These are phyloP conservation scores for Sarocladium strictum DNA, from an alignment of 2,329 filamentous ascomycete genomes.

Conservation along the genomic window DNA sequence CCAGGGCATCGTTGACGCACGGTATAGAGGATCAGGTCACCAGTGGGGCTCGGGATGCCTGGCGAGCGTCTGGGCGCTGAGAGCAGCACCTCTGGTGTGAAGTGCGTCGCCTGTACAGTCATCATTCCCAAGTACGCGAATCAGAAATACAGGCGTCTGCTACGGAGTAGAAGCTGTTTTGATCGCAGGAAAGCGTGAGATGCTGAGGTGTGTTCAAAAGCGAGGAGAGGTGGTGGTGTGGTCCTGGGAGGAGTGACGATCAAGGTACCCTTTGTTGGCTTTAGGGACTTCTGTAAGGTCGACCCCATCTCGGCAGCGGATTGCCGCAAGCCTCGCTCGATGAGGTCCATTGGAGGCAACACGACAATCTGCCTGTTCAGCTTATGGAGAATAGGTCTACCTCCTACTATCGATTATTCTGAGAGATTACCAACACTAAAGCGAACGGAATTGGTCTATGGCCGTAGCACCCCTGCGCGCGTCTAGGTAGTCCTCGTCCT, in stretches of 20 bases:
- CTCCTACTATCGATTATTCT: too few relatives aligned
- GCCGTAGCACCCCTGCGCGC: too few relatives aligned
- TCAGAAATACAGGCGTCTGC: too few relatives aligned
- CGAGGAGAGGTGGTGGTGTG: not conserved
- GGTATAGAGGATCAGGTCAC: constrained; percentile 59
- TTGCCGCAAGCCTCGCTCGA: not conserved
- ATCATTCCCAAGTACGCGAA: constrained; percentile 39
- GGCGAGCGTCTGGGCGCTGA: constrained; percentile 67
- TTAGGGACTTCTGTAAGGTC: not conserved
- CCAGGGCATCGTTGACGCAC: constrained; percentile 30
- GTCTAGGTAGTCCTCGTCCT: too few relatives aligned
- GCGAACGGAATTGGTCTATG: too few relatives aligned
- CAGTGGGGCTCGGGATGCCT: constrained; percentile 62
- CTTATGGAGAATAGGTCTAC: too few relatives aligned
- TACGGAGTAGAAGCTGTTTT: too few relatives aligned
- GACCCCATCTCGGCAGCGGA: not conserved
- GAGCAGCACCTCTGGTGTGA: constrained; percentile 72
- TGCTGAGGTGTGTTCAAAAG: not conserved
- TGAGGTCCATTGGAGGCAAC: too few relatives aligned
- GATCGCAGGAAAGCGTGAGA: not conserved
- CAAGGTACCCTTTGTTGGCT: not conserved
- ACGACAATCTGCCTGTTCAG: too few relatives aligned
- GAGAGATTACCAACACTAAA: too few relatives aligned
- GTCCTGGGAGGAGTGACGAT: not conserved
- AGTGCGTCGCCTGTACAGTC: constrained; percentile 64